Evolutionary conservation across 495 filamentous ascomycete species (phyloP), one percentile per base, ranked within the genome.

Genomic region (Tuber melanosporum): DNA sequence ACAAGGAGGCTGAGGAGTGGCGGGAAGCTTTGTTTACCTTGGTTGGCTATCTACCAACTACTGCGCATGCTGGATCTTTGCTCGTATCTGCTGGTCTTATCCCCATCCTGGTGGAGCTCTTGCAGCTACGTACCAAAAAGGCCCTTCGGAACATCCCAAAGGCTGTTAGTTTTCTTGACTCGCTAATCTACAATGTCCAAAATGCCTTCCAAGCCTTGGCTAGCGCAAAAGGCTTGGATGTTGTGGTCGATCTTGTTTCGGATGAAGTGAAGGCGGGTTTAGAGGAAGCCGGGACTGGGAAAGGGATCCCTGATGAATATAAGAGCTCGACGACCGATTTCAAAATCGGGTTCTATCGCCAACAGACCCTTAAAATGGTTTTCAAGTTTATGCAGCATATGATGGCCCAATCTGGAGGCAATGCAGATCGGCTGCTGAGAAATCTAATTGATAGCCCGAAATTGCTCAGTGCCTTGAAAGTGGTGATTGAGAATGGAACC

Each of bases 371-470:
- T 22, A 94, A 95, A 77, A 94, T 92, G 90, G 88, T 98, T 71
- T 93, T 98, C 85, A 97, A 96, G 83, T 97, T 98, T 82, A 92
- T 97, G 80, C 93, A 95, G 79, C 94, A 98, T 84, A 91, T 97
- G 87, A 95, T 98, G 92, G 88, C 91, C 15, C 91, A 94, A 83
- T 91, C 89, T 49, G 91, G 91, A 75, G 93, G 92, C 73, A 94
- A 93, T 76, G 92, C 93, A 73, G 95, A 98, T 82, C 91, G 96
- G 46, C 85, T 97, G 26, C 85, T 99, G 81, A 89, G 96, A 71
- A 99, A 98, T 83, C 84, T 99, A 74, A 95, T 98, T 49, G 96
- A 99, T 84, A 97, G 94, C 10, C 93, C 95, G 46, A 91, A 91
- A 57, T 86, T 98, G 73, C 88, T 98, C 73, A 88, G 86, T 36